Evolutionary conservation across 202 grass and related monocot genomes (phyloP).

Genomic region (Alloteropsis angusta): DNA sequence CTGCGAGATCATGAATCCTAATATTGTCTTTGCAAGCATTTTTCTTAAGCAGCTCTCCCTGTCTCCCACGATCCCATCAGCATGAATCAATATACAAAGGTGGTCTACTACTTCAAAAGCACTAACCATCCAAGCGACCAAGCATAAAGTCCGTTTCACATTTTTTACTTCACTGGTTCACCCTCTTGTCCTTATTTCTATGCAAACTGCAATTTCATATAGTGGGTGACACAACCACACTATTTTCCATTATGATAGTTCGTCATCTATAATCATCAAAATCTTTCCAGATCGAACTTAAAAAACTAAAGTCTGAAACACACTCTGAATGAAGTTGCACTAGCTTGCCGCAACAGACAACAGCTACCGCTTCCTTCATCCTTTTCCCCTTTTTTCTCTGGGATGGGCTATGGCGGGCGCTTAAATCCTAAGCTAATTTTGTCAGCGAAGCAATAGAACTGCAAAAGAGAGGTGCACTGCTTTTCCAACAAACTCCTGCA

Average conservation of each 20-base stretch:
- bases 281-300: neutral
- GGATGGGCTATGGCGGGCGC: neutral
- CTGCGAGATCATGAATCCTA: neutral
- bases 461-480: neutral
- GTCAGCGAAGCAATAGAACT: neutral
- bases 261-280: neutral
- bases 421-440: slow-evolving; percentile 4
- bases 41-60: neutral
- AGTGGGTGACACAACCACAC: neutral
- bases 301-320: neutral
- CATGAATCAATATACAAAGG: neutral
- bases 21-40: neutral
- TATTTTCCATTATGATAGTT: neutral
- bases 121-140: neutral
- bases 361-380: neutral
- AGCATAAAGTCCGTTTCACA: neutral
- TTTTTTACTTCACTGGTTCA: neutral
- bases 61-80: neutral
- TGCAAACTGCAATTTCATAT: neutral
- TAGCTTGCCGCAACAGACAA: neutral
- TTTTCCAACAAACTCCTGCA: neutral
- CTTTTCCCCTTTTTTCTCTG: neutral
- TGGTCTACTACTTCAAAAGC: slow-evolving; percentile 1
- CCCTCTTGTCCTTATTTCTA: neutral
- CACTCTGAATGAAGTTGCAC: neutral